Evolutionary conservation across 2,329 filamentous ascomycete species (phyloP).

Genomic region (Fusarium camptoceras): DNA sequence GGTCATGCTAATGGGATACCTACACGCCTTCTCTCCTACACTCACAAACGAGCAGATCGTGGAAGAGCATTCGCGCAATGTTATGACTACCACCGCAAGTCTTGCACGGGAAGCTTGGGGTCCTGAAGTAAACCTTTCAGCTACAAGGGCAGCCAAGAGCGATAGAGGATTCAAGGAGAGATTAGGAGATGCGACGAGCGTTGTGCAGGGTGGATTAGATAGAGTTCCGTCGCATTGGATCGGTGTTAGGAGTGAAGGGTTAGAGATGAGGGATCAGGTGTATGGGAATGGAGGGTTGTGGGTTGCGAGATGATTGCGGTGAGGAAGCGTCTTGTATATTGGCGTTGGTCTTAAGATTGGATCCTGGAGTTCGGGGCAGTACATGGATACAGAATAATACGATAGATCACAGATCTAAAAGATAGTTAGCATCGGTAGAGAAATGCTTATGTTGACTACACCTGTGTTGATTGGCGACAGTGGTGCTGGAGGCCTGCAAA

Average conservation of each 20-base stretch:
- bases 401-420: background rate
- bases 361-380: background rate
- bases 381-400: background rate
- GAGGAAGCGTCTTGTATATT: background rate
- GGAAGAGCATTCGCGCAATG: constrained; percentile 54
- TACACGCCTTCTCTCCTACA: constrained; percentile 54
- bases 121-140: constrained; percentile 54
- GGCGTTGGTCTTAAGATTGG: background rate
- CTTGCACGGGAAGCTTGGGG: constrained; percentile 61
- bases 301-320: constrained; percentile 50
- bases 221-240: constrained; percentile 68
- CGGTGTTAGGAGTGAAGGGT: constrained; percentile 66
- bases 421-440: background rate
- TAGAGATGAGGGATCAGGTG: constrained; percentile 60
- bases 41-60: constrained; percentile 41
- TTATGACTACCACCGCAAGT: constrained; percentile 58
- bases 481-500: too few species aligned
- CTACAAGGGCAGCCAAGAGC: constrained; percentile 54
- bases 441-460: background rate
- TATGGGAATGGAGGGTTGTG: constrained; percentile 64
- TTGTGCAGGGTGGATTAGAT: constrained; percentile 67
- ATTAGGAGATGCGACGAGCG: constrained; percentile 61
- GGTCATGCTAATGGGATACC: constrained; percentile 70
- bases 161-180: constrained; percentile 58
- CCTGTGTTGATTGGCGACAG: too few species aligned